Conservation (phyloP, 331 rosid genomes). For the Quercus tomentella region DNA sequence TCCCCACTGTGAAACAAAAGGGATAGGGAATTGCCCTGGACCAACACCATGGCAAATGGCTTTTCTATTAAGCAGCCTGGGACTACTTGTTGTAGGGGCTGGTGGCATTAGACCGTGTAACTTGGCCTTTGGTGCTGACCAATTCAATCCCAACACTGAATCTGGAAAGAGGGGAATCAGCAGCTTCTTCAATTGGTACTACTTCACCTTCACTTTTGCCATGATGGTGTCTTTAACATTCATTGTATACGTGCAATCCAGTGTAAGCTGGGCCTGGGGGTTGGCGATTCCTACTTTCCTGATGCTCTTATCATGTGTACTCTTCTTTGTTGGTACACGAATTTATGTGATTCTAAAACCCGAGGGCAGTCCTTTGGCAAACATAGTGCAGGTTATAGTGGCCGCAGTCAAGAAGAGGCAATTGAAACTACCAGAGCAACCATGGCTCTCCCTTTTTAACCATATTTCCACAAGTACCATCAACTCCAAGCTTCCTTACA, state of each 20-base stretch:
- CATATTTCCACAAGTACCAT: constrained; percentile 35
- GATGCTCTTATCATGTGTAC: constrained; percentile 62
- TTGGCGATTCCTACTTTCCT: constrained; percentile 70
- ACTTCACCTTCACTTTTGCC: constrained; percentile 69
- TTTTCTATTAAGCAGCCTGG: constrained; percentile 59
- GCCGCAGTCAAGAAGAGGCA: constrained; percentile 67
- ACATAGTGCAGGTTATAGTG: constrained; percentile 37
- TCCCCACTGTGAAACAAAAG: constrained; percentile 40
- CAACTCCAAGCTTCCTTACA: constrained; percentile 62
- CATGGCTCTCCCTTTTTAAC: constrained; percentile 47
- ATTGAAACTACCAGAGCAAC: constrained; percentile 30
- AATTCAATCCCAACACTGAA: constrained; percentile 78
- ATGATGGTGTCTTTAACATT: constrained; percentile 63
- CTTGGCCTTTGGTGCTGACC: constrained; percentile 91
- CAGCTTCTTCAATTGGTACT: constrained; percentile 97
- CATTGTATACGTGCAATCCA: constrained; percentile 68
- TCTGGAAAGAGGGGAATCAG: constrained; percentile 73
- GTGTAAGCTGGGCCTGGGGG: constrained; percentile 85
- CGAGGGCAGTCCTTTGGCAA: constrained; percentile 66
- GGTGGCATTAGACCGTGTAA: constrained; percentile 87
- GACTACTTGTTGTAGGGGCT: constrained; percentile 65
- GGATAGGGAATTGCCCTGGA: constrained; percentile 32
- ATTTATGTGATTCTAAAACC: constrained; percentile 64
- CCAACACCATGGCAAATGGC: constrained; percentile 61
- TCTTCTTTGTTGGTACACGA: constrained; percentile 59